Evolutionary conservation across 805 yeast genomes (phyloP), one percentile per base, ranked within the genome.

Genomic region (Yarrowia sp.): DNA sequence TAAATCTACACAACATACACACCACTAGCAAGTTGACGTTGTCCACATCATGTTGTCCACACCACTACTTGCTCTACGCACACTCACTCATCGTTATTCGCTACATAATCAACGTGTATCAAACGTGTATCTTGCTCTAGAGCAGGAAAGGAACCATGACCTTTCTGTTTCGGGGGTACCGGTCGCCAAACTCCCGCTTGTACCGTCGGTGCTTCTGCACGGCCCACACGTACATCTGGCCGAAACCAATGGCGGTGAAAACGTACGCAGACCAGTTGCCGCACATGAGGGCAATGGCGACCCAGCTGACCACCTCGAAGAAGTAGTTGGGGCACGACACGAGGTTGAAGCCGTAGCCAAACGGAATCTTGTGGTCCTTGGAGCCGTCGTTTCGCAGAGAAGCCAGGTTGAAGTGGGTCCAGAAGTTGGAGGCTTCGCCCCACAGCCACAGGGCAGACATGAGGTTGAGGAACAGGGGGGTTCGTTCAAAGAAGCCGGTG

Each of bases 251-350:
- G 19, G 80, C 70, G 59, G 86, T 78, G 78, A 95, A 95, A 22
- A 90, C 71, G 73, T 86, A 81, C 33, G 93, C 83, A 36, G 92
- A 82, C 83, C 93, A 81, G 78, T 92, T 91, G 67, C 91, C 87
- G 70, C 85, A 86, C 72, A 91, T 79, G 28, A 91, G 66, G 21
- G 93, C 84, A 71, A 87, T 85, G 28, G 82, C 76, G 1, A 87
- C 73, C 97, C 97, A 95, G 1, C 86, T 80, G 69, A 88, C 76
- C 48, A 84, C 78, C 80, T 95, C 99, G 75, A 92, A 93, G 70
- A 91, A 88, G 76, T 95, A 95, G 79, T 95, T 95, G 69, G 99
- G 99, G 75, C 91, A 89, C n/a, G 95, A 86, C 36, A 92, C 89
- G 66, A 80, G 76, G 67, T 84, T 81, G 73, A 95, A 95, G 10